phyloP scores from a whole-genome alignment of 192 early-diverging fungal genomes.

The Phycomyces nitens region DNA sequence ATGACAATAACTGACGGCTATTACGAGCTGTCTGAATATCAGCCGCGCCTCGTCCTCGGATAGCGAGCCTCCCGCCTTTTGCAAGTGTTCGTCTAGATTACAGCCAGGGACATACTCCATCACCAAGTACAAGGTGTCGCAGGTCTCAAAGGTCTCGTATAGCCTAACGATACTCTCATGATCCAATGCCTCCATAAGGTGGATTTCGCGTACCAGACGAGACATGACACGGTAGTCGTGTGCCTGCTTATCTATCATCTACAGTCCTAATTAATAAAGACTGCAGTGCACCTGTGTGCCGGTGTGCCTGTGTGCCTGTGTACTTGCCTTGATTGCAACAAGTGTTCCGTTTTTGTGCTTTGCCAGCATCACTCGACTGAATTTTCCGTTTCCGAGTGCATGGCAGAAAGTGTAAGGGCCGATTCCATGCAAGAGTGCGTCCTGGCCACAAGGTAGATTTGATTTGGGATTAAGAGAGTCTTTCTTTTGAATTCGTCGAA shows the following conservation, averaged over 20 bases:
- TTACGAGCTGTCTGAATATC: constrained; percentile 81
- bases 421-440: constrained; percentile 36
- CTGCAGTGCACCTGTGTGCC: too few relatives aligned
- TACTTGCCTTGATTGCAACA: constrained; percentile 33
- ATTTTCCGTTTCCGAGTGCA: constrained; percentile 75
- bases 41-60: constrained; percentile 81
- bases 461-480: background rate
- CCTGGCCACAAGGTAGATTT: constrained; percentile 27
- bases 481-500: too few relatives aligned
- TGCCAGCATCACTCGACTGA: constrained; percentile 74
- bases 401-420: constrained; percentile 73
- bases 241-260: constrained; percentile 52
- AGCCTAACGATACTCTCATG: constrained; percentile 90
- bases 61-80: constrained; percentile 69
- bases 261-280: constrained; percentile 17
- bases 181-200: constrained; percentile 78
- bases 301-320: too few relatives aligned
- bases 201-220: constrained; percentile 77
- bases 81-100: constrained; percentile 85
- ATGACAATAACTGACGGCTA: constrained; percentile 74
- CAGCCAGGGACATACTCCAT: constrained; percentile 88
- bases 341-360: constrained; percentile 43
- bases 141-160: constrained; percentile 77
- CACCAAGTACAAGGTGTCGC: constrained; percentile 76
- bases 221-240: constrained; percentile 50